These are phyloP conservation scores for Taphrina pruni DNA, from an alignment of 1,139 yeast genomes.

Conservation along the genomic window DNA sequence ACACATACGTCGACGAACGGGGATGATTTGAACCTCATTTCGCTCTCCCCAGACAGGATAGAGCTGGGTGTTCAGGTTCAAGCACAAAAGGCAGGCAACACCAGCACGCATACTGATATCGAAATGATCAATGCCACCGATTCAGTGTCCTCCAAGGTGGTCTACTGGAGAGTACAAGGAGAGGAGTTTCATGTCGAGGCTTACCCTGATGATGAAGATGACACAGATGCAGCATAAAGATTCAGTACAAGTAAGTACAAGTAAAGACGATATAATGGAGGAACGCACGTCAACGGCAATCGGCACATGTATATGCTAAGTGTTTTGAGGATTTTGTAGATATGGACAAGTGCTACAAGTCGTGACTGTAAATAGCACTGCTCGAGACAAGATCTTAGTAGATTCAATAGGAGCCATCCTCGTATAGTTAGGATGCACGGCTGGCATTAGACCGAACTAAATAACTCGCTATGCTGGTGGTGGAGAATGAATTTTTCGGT, in stretches of 20 bases:
- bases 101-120: background rate
- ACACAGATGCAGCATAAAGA: background rate
- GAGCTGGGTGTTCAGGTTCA: background rate
- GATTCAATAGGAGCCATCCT: too few relatives aligned
- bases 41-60: background rate
- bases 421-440: too few relatives aligned
- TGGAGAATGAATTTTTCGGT: background rate
- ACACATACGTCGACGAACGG: background rate
- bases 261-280: too few relatives aligned
- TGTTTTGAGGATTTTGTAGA: background rate
- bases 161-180: constrained; percentile 21
- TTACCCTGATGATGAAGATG: constrained; percentile 16
- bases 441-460: background rate
- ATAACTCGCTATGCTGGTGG: constrained; percentile 12
- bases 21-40: background rate
- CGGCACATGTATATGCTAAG: background rate
- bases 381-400: too few relatives aligned
- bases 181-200: constrained; percentile 23
- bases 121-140: background rate
- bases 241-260: too few relatives aligned
- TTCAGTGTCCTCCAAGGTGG: background rate
- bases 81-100: background rate
- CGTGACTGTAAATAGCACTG: background rate
- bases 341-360: constrained; percentile 2
- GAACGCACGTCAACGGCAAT: too few relatives aligned